These are phyloP conservation scores for Earliella scabrosa DNA, from an alignment of 1,284 basidiomycete species.

Conservation along the genomic window DNA sequence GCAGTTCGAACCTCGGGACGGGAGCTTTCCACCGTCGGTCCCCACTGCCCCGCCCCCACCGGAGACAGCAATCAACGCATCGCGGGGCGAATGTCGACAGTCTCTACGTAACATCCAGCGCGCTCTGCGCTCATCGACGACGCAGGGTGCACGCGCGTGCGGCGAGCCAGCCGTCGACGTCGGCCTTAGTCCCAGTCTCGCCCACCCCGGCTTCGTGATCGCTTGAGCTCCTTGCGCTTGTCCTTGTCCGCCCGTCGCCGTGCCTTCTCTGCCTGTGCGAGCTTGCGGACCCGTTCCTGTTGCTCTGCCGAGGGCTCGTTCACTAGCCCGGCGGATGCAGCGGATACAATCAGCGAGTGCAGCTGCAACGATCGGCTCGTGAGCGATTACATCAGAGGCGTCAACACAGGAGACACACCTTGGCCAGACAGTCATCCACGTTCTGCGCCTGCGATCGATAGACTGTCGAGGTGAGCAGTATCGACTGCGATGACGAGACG, in stretches of 20 bases:
- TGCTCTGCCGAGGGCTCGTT: conserved; percentile 62
- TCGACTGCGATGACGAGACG: conserved; percentile 62
- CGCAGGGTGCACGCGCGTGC: conserved; percentile 1
- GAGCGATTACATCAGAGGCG: conserved; percentile 16
- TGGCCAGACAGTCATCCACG: conserved; percentile 68
- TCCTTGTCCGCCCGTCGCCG: conserved; percentile 56
- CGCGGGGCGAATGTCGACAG: too few relatives aligned
- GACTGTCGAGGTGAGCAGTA: conserved; percentile 68
- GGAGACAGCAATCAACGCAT: too few relatives aligned
- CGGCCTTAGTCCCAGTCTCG: conserved; percentile 27
- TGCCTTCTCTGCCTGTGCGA: conserved; percentile 49
- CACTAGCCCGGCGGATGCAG: conserved; percentile 50
- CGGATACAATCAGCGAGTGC: conserved; percentile 52
- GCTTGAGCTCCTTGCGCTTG: conserved; percentile 50
- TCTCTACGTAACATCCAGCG: too few relatives aligned
- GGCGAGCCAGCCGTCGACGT: too few relatives aligned
- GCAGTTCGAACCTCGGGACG: conserved; percentile 1
- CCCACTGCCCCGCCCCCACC: too few relatives aligned
- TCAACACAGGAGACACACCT: conserved; percentile 46
- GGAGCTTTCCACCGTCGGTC: neutral
- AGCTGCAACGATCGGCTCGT: conserved; percentile 45
- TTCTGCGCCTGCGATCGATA: conserved; percentile 79
- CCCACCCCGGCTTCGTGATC: too few relatives aligned
- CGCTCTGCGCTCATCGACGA: neutral
- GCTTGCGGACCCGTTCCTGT: conserved; percentile 52